These are phyloP conservation scores for Balansia obtecta DNA, from an alignment of 2,329 filamentous ascomycete species.

Conservation along the genomic window DNA sequence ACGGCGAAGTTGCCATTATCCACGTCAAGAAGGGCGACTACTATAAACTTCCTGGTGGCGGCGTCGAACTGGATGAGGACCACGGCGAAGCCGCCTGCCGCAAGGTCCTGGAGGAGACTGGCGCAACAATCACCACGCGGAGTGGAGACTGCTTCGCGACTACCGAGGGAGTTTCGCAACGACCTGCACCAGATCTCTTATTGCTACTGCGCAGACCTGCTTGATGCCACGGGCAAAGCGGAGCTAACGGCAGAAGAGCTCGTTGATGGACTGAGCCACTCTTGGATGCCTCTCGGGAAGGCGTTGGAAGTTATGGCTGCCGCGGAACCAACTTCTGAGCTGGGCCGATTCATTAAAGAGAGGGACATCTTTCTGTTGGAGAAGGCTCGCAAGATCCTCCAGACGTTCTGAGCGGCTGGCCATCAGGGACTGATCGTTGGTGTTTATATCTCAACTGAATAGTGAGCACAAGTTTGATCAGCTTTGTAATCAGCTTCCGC, in stretches of 20 bases:
- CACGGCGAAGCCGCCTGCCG: slow-evolving; percentile 2
- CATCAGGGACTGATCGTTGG: neutral
- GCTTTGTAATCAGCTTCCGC: too few species aligned
- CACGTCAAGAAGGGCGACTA: slow-evolving; percentile 6
- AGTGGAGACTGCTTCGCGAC: slow-evolving; percentile 3
- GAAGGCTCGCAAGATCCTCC: neutral
- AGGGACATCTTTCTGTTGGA: neutral
- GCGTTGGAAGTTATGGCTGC: slow-evolving; percentile 1
- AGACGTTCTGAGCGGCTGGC: neutral
- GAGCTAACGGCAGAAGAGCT: slow-evolving; percentile 6
- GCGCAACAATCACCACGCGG: neutral
- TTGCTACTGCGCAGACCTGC: slow-evolving; percentile 6
- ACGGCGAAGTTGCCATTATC: slow-evolving; percentile 4
- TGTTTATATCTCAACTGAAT: neutral
- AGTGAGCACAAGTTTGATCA: neutral
- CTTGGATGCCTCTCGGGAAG: neutral
- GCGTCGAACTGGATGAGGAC: slow-evolving; percentile 5
- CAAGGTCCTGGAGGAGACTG: slow-evolving; percentile 8
- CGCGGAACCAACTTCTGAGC: neutral
- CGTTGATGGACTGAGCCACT: slow-evolving; percentile 5
- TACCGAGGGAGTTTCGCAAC: slow-evolving; percentile 7
- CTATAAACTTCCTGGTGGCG: slow-evolving; percentile 9
- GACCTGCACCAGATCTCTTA: slow-evolving; percentile 8
- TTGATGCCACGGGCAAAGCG: slow-evolving; percentile 5
- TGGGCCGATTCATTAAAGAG: neutral